A percentile compares a stretch with the other conserved stretches of the same genome.
These are phyloP conservation scores for Quercus variabilis DNA, from an alignment of 306 rosid genomes.

Conservation along the genomic window DNA sequence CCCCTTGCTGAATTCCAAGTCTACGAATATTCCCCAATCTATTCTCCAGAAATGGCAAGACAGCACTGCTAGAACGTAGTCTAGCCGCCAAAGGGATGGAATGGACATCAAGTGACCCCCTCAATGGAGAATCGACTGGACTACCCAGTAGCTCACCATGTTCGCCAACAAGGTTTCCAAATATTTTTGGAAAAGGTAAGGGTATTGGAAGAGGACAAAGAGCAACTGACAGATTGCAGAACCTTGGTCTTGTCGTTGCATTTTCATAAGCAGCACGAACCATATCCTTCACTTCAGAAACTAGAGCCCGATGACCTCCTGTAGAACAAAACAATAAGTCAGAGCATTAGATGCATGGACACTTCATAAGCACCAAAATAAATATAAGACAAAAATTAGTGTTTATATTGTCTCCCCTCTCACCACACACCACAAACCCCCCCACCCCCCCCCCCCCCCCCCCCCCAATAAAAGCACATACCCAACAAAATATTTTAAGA, in stretches of 20 bases:
- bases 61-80: constrained; percentile 67
- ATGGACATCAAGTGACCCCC: constrained; percentile 78
- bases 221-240: constrained; percentile 68
- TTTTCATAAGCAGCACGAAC: constrained; percentile 53
- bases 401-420: background rate
- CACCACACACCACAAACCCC: background rate
- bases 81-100: constrained; percentile 87
- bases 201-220: constrained; percentile 85
- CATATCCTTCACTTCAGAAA: constrained; percentile 44
- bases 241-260: constrained; percentile 57
- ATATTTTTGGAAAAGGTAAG: constrained; percentile 84
- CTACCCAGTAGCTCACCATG: constrained; percentile 52
- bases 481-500: too few relatives aligned
- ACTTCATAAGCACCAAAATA: constrained; percentile 11
- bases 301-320: constrained; percentile 59
- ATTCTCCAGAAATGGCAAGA: constrained; percentile 68
- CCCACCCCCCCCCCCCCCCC: background rate
- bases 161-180: constrained; percentile 58
- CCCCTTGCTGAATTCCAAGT: constrained; percentile 59
- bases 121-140: constrained; percentile 40
- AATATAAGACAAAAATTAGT: constrained; percentile 7
- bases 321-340: constrained; percentile 17
- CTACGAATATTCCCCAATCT: constrained; percentile 55
- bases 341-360: constrained; percentile 11
- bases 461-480: too few relatives aligned